Percentiles rank a stretch among this genome's conserved stretches.
phyloP scores from a whole-genome alignment of 768 basidiomycete species.

The Cytidiella melzeri region DNA sequence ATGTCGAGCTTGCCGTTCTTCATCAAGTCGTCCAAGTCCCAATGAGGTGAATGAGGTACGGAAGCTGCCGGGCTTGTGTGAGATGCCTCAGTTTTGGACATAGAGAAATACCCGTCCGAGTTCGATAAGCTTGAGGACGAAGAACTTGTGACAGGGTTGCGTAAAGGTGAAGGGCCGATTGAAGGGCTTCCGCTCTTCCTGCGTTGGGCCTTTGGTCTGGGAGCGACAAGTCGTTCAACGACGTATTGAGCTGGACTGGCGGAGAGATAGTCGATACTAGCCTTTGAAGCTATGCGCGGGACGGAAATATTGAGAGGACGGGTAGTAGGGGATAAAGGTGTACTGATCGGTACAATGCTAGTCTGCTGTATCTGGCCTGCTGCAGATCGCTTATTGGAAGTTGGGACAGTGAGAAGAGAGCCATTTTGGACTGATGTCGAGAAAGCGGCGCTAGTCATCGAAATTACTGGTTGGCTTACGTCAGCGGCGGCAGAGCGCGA shows the following conservation, averaged over 20 bases:
- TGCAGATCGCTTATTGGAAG: too few species aligned
- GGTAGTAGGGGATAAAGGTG: conserved; percentile 9
- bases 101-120: too few species aligned
- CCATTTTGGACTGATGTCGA: too few species aligned
- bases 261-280: neutral
- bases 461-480: too few species aligned
- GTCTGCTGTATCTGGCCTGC: too few species aligned
- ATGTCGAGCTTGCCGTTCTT: conserved; percentile 22
- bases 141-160: conserved; percentile 7
- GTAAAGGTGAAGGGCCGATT: conserved; percentile 11
- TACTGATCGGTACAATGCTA: too few species aligned
- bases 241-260: neutral
- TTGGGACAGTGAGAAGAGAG: too few species aligned
- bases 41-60: neutral
- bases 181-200: conserved; percentile 7
- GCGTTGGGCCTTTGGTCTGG: conserved; percentile 1
- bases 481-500: too few species aligned
- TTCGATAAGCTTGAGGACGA: neutral
- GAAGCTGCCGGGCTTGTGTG: neutral
- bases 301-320: conserved; percentile 9
- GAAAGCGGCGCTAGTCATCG: too few species aligned
- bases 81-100: neutral
- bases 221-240: neutral
- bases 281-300: neutral
- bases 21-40: conserved; percentile 20